Percentiles rank a stretch among this genome's conserved stretches.
Conservation (phyloP, 257 asterid genomes). For the Cordia subcordata region DNA sequence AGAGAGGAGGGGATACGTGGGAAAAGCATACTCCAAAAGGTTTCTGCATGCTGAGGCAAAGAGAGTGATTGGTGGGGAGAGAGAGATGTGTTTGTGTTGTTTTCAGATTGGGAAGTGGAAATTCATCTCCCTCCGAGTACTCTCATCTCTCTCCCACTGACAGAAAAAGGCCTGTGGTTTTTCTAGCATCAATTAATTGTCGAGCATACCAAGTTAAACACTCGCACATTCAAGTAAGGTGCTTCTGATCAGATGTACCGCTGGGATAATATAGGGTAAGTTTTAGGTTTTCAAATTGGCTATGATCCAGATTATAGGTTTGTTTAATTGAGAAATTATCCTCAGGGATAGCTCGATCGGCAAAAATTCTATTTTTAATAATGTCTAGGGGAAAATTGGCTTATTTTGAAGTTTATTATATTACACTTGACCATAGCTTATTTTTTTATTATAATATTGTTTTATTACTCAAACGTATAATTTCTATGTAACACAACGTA, state of each 20-base stretch:
- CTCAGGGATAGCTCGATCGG: too few species aligned
- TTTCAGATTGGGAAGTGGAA: conserved; percentile 35
- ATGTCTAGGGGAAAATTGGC: too few species aligned
- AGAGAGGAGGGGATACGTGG: conserved; percentile 20
- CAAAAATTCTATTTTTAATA: too few species aligned
- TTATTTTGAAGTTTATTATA: too few species aligned
- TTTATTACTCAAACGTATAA: too few species aligned
- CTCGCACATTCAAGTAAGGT: background rate
- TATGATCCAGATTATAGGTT: background rate
- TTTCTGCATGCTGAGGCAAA: conserved; percentile 32
- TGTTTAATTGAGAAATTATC: background rate
- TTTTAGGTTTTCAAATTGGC: background rate
- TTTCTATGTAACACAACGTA: too few species aligned
- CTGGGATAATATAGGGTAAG: conserved; percentile 7
- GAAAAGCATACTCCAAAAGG: conserved; percentile 15
- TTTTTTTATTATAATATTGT: too few species aligned
- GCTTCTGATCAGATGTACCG: background rate
- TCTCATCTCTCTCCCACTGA: conserved; percentile 8
- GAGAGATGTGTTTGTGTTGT: background rate
- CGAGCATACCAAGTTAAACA: background rate
- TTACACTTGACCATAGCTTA: too few species aligned
- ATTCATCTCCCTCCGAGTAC: conserved; percentile 10
- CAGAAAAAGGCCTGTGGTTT: background rate
- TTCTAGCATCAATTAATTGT: background rate
- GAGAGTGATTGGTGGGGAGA: conserved; percentile 30